A percentile compares a stretch with the other conserved stretches of the same genome.
Evolutionary conservation across 1,284 basidiomycete species (phyloP).

Genomic region (Caloboletus firmus): DNA sequence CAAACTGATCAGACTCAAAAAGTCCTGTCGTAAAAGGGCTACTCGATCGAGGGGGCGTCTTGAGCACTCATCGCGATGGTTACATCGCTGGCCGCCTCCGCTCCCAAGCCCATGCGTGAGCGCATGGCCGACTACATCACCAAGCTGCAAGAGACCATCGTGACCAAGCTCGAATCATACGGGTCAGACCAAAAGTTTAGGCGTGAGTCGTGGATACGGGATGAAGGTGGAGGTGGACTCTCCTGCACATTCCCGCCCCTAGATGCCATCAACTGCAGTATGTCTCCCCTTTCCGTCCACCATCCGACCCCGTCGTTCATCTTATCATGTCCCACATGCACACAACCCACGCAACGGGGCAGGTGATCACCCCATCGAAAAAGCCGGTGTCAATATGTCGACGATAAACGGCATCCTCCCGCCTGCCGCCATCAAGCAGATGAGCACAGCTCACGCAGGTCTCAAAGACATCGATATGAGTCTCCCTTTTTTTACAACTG

Average conservation of each 20-base stretch:
- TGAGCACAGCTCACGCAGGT: constrained; percentile 84
- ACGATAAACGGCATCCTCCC: constrained; percentile 88
- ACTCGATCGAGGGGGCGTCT: background rate
- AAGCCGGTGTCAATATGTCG: constrained; percentile 92
- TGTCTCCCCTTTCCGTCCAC: background rate
- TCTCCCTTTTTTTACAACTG: constrained; percentile 89
- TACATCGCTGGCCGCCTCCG: background rate
- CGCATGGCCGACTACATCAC: constrained; percentile 55
- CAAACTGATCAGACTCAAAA: constrained; percentile 1
- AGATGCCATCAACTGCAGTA: background rate
- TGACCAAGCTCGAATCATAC: constrained; percentile 72
- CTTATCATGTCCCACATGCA: background rate
- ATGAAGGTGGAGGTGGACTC: constrained; percentile 81
- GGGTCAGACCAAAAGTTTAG: constrained; percentile 75
- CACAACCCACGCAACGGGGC: background rate
- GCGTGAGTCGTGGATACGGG: constrained; percentile 81
- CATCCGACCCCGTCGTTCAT: background rate
- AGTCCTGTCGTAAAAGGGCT: no score
- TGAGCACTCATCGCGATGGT: background rate
- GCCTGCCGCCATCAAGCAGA: constrained; percentile 83
- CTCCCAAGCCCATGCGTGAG: constrained; percentile 11
- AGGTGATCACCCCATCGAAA: constrained; percentile 73
- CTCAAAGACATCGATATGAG: constrained; percentile 54
- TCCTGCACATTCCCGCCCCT: constrained; percentile 83
- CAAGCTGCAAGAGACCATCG: constrained; percentile 80